A percentile compares a stretch with the other conserved stretches of the same genome.
These are phyloP conservation scores for Flaveria ramosissima DNA, from an alignment of 129 eudicot species.

Conservation along the genomic window DNA sequence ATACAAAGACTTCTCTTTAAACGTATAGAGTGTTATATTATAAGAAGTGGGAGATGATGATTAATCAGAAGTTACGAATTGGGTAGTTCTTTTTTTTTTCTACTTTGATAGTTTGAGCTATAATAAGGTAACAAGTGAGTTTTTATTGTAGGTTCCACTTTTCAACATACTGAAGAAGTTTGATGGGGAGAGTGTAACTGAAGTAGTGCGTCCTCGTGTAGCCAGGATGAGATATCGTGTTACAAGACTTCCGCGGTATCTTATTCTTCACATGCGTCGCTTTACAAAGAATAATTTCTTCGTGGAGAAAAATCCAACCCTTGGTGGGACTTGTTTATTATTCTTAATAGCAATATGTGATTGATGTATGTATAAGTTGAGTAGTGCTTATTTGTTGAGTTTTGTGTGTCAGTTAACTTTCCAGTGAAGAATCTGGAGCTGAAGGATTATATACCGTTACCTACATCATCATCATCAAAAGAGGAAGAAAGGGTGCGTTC, in stretches of 20 bases:
- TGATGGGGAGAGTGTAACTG: constrained; percentile 90
- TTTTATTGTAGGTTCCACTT: constrained; percentile 73
- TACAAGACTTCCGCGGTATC: constrained; percentile 79
- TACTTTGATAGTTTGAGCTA: too few relatives aligned
- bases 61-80: too few relatives aligned
- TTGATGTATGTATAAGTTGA: neutral
- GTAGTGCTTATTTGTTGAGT: neutral
- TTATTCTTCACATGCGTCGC: constrained; percentile 96
- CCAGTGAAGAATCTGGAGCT: constrained; percentile 97
- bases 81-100: too few relatives aligned
- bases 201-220: constrained; percentile 92
- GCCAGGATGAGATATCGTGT: constrained; percentile 99
- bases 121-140: neutral
- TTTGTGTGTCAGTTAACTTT: constrained; percentile 61
- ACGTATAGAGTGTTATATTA: neutral
- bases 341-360: neutral
- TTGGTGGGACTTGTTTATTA: constrained; percentile 53
- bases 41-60: neutral
- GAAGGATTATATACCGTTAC: constrained; percentile 90
- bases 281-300: constrained; percentile 94
- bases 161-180: constrained; percentile 96
- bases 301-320: constrained; percentile 97
- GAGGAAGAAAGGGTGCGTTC: constrained; percentile 60
- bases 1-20: neutral
- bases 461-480: constrained; percentile 45